Percentiles rank a stretch among this genome's conserved stretches.
These are phyloP conservation scores for Leccinum uliginosum DNA, from an alignment of 768 basidiomycete genomes.

Conservation along the genomic window DNA sequence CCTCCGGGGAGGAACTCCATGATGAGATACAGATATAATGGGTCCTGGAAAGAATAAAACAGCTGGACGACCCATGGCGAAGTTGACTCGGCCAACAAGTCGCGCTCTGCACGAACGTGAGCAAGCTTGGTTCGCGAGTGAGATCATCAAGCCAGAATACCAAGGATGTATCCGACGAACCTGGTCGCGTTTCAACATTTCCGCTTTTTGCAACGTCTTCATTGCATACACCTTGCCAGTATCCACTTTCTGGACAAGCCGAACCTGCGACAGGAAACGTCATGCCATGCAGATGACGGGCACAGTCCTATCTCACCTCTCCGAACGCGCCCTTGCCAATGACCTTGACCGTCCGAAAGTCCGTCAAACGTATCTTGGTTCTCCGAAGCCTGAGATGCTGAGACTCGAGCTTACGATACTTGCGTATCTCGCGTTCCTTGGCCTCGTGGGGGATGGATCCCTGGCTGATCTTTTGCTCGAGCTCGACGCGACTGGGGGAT, in stretches of 20 bases:
- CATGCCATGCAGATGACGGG: neutral
- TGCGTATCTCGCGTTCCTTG: conserved; percentile 84
- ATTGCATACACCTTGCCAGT: conserved; percentile 99
- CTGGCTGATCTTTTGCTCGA: conserved; percentile 82
- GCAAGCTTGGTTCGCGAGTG: conserved; percentile 59
- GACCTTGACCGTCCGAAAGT: conserved; percentile 96
- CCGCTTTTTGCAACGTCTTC: conserved; percentile 97
- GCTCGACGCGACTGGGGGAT: conserved; percentile 69
- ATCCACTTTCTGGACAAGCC: conserved; percentile 94
- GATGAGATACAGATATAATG: conserved; percentile 92
- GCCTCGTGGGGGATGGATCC: conserved; percentile 69
- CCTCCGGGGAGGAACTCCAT: conserved; percentile 93
- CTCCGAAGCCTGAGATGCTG: conserved; percentile 88
- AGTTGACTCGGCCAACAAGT: conserved; percentile 94
- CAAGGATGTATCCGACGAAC: conserved; percentile 38
- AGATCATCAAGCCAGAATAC: neutral
- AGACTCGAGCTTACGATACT: conserved; percentile 81
- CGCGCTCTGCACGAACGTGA: conserved; percentile 95
- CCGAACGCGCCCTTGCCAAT: conserved; percentile 99
- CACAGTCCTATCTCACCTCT: conserved; percentile 55
- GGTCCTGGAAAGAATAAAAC: conserved; percentile 98
- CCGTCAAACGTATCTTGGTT: conserved; percentile 87
- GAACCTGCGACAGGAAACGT: conserved; percentile 50
- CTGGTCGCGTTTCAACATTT: conserved; percentile 99
- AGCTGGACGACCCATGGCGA: conserved; percentile 97